Evolutionary conservation across 805 yeast species (phyloP).

Genomic region (Wickerhamiella australiensis): DNA sequence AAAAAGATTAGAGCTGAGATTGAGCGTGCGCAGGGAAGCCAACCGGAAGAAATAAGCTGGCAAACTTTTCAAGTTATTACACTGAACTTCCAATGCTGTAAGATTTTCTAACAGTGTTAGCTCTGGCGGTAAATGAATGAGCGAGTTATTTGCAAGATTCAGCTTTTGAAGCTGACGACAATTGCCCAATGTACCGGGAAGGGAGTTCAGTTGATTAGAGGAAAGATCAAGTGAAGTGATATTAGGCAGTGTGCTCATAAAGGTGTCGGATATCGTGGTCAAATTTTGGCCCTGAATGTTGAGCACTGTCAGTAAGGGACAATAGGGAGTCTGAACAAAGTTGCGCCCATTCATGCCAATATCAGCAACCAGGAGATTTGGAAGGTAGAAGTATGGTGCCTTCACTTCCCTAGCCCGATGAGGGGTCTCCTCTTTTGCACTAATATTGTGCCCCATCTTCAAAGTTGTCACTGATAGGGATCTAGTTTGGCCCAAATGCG

Average conservation of each 20-base stretch:
- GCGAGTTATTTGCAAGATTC: conserved; percentile 61
- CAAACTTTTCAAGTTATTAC: conserved; percentile 62
- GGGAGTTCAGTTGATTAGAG: conserved; percentile 63
- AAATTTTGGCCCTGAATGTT: conserved; percentile 75
- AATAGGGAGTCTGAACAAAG: conserved; percentile 40
- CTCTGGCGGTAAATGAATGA: conserved; percentile 55
- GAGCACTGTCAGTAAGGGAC: conserved; percentile 53
- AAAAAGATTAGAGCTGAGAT: conserved; percentile 23
- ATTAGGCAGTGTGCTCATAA: conserved; percentile 48
- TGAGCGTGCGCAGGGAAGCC: conserved; percentile 22
- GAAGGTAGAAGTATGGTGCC: conserved; percentile 8
- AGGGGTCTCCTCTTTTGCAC: conserved; percentile 46
- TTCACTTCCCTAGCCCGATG: conserved; percentile 51
- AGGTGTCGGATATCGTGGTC: conserved; percentile 54
- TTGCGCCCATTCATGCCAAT: neutral
- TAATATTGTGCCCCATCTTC: conserved; percentile 32
- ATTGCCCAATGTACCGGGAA: conserved; percentile 57
- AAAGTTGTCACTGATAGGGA: conserved; percentile 2
- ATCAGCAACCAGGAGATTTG: neutral
- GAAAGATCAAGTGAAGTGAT: conserved; percentile 66
- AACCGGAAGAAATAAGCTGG: conserved; percentile 59
- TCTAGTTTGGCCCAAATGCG: neutral
- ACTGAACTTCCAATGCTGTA: conserved; percentile 63
- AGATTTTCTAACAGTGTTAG: conserved; percentile 50
- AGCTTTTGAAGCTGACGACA: conserved; percentile 50